Evolutionary conservation across 345 rosid genomes (phyloP).

Genomic region (Citrus medica): DNA sequence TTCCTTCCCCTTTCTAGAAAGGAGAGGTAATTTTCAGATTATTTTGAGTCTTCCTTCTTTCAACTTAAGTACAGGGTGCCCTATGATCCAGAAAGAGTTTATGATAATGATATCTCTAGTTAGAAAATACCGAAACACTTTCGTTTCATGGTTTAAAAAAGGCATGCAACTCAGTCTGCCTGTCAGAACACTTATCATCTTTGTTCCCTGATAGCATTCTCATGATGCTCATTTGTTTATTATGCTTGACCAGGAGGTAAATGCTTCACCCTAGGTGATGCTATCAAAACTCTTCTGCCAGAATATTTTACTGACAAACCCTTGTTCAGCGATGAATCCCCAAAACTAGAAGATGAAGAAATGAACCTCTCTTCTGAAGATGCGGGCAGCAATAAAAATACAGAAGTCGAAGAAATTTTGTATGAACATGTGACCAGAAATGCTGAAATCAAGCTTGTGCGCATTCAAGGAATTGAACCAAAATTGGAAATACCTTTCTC

Average conservation of each 20-base stretch:
- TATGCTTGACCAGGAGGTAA: conserved; percentile 45
- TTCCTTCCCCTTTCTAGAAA: not conserved
- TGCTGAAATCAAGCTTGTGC: conserved; percentile 61
- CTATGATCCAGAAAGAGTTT: not conserved
- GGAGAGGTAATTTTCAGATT: not conserved
- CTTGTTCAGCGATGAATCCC: conserved; percentile 17
- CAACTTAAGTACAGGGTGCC: not conserved
- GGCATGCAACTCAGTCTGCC: not conserved
- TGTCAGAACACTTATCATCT: too few species aligned
- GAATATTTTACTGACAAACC: conserved; percentile 30
- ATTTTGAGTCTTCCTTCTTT: not conserved
- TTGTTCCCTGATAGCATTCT: not conserved
- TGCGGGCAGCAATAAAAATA: conserved; percentile 12
- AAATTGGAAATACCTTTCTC: conserved; percentile 82
- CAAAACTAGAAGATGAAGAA: conserved; percentile 25
- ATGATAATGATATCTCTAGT: not conserved
- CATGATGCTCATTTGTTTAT: not conserved
- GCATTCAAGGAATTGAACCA: conserved; percentile 88
- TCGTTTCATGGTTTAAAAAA: not conserved
- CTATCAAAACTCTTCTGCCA: conserved; percentile 61
- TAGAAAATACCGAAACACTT: not conserved
- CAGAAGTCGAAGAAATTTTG: conserved; percentile 20
- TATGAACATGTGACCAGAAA: not conserved
- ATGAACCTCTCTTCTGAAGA: conserved; percentile 27
- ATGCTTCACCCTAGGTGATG: conserved; percentile 61